Evolutionary conservation across 1,284 basidiomycete genomes (phyloP).

Genomic region (Cutaneotrichosporon sp.): DNA sequence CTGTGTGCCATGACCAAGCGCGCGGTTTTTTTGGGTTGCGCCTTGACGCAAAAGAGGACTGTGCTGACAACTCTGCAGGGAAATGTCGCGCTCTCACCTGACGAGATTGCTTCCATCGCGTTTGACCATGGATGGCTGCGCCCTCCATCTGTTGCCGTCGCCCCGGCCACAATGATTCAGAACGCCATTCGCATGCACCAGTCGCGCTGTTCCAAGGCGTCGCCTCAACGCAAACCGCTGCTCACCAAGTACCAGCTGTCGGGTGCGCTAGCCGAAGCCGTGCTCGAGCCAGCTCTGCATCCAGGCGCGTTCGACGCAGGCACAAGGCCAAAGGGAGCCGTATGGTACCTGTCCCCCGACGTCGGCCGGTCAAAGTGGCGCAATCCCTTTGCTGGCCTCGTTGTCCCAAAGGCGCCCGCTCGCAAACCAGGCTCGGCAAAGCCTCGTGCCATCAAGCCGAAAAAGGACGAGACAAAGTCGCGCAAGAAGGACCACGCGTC

Average conservation of each 20-base stretch:
- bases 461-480: constrained; percentile 6
- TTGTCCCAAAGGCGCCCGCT: constrained; percentile 33
- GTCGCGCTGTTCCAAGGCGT: constrained; percentile 31
- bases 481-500: constrained; percentile 1
- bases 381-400: constrained; percentile 39
- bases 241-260: constrained; percentile 41
- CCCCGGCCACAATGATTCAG: constrained; percentile 36
- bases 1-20: background rate
- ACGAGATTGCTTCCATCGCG: constrained; percentile 39
- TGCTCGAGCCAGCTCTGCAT: constrained; percentile 41
- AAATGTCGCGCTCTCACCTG: constrained; percentile 41
- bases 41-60: too few relatives aligned
- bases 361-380: constrained; percentile 37
- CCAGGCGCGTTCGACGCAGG: constrained; percentile 33
- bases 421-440: constrained; percentile 32
- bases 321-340: constrained; percentile 40
- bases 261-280: constrained; percentile 39
- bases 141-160: constrained; percentile 39
- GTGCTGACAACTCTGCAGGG: constrained; percentile 23
- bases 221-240: constrained; percentile 29
- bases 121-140: constrained; percentile 43
- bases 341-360: constrained; percentile 36
- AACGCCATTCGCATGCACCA: constrained; percentile 42
- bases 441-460: constrained; percentile 14
- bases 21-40: constrained; percentile 7